Base-by-base conservation (phyloP, 306 rosid species). In the Arachis stenosperma region DNA sequence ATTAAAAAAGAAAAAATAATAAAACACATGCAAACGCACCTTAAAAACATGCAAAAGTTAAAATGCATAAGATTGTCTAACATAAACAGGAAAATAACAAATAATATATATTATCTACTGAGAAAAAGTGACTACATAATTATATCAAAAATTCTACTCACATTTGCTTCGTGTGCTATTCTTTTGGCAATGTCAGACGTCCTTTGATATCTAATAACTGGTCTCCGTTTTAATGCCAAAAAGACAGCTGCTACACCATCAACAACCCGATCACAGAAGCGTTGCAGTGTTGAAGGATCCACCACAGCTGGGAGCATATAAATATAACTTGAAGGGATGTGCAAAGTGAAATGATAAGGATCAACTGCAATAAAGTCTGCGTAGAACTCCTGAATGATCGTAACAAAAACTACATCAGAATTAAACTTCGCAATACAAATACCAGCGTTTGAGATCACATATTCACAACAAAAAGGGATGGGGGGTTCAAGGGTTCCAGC, bases 281-380 rank as follows among this genome's bases (percentile, higher is more conserved):
- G 74, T 81, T 87, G 95, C 84, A 84, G 71, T 58, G 78, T 80
- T 59, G 90, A 81, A 80, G 89, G 96, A 78, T 91, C 99, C 48
- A 89, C 88, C 73, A 88, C 84, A 52, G 99, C 97, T 53, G 99
- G 99, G 50, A 94, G 94, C 92, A 94, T 94, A 75, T 94, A 91
- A 39, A 79, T 51, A 81, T 86, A 88, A 83, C 86, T 90, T 73
- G 96, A 84, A 55, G 89, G 84, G 61, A 94, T 64, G 60, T 94
- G 88, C 81, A 94, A 78, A 76, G 90, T 85, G 88, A 89, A 94
- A 83, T 94, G 98, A 80, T 82, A 91, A 39, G 92, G 91, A 89
- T 91, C 98, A 65, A 80, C 61, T 2, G 98, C 94, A 75, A 94
- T 86, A 67, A 89, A 94, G 78, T 93, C 98, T 6, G 85, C 92